Evolutionary conservation across 345 rosid genomes (phyloP), one percentile per base, ranked within the genome.

Genomic region (Noccaea bulbosa): DNA sequence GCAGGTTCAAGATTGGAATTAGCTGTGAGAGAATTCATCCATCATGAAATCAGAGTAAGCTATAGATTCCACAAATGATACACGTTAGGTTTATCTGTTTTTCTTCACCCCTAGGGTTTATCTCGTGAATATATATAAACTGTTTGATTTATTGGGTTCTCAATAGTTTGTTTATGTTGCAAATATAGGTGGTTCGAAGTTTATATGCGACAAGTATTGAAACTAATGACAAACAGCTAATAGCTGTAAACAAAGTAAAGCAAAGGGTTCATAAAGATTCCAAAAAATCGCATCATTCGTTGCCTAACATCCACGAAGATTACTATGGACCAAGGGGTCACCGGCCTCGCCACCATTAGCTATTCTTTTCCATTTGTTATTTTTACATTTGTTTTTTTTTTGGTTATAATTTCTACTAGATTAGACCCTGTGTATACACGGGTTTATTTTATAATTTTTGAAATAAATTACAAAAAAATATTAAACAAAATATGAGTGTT

Each of bases 221-320:
- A 16, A 47, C 15, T 4, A 38, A 49, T 38, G 58, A 16, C 5
- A 47, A 30, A 41, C 39, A 52, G 15, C 6, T 6, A 40, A 17
- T 7, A 52, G 40, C 6, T 14, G 51, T 52, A 6, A 41, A 30
- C 14, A 43, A 27, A 69, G 54, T 58, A 76, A 79, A 69, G 76
- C 59, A 50, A 27, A 71, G 41, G 53, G 73, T 47, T 51, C 59
- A 68, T 65, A 69, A 27, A 68, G 62, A 57, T 7, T 51, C 27
- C 15, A 69, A 53, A 55, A 75, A 78, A 54, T 51, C 73, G 0
- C 75, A 77, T 52, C 73, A 74, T 45, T 59, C 57, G 59, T 52
- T 80, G 46, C 90, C 90, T 41, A 77, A 69, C 76, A 72, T 87
- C 63, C 87, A 89, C 16, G 88, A 87, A 81, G 87, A 89, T 74